phyloP scores from a whole-genome alignment of 169 alveolate genomes.

The Cryptosporidium tyzzeri region DNA sequence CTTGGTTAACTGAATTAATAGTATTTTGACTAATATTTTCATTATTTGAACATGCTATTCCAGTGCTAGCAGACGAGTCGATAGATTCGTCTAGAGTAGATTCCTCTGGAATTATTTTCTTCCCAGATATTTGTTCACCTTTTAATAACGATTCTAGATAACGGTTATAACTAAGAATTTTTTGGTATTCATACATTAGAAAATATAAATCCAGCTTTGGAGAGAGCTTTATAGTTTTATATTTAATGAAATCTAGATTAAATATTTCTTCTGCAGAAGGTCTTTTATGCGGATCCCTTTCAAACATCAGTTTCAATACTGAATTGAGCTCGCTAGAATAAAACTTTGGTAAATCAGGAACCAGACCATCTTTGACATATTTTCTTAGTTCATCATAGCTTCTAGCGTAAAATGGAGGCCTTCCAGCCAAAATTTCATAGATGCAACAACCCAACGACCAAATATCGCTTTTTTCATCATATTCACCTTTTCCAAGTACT shows the following conservation, averaged over 20 bases:
- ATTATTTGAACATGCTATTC: constrained; percentile 13
- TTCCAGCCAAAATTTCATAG: constrained; percentile 92
- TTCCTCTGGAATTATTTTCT: constrained; percentile 5
- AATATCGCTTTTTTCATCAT: constrained; percentile 95
- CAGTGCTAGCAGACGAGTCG: constrained; percentile 35
- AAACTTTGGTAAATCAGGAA: constrained; percentile 82
- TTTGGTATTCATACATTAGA: constrained; percentile 43
- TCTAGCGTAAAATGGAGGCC: constrained; percentile 93
- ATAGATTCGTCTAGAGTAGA: constrained; percentile 41
- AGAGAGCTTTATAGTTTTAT: constrained; percentile 8
- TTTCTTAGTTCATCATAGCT: constrained; percentile 84
- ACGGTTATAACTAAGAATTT: constrained; percentile 17
- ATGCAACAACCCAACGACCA: constrained; percentile 94
- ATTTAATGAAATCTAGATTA: constrained; percentile 12
- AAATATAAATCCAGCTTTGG: constrained; percentile 17
- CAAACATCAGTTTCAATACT: constrained; percentile 80
- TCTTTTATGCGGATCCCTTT: constrained; percentile 81
- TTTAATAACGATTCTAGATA: constrained; percentile 58
- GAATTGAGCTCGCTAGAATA: constrained; percentile 82
- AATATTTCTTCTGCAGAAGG: constrained; percentile 83
- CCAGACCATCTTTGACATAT: constrained; percentile 83
- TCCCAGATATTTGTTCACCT: constrained; percentile 1
- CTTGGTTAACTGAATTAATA: neutral
- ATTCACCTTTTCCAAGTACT: constrained; percentile 89
- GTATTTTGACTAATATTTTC: constrained; percentile 8